Evolutionary conservation across 495 filamentous ascomycete genomes (phyloP).

Genomic region (Talaromyces ruber): DNA sequence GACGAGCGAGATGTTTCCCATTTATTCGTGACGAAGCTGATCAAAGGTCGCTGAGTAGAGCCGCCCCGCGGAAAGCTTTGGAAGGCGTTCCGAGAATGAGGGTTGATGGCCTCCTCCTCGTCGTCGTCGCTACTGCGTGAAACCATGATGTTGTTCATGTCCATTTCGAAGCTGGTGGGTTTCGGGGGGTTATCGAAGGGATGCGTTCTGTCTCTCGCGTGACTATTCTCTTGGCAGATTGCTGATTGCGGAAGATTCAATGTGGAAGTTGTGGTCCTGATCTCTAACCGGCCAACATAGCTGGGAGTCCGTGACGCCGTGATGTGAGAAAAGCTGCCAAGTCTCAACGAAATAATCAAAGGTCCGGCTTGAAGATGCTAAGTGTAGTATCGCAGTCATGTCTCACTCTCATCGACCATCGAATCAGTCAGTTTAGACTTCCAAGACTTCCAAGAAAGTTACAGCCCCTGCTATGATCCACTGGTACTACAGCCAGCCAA

Average conservation of each 20-base stretch:
- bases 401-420: neutral
- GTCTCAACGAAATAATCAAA: neutral
- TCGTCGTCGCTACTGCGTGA: neutral
- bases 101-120: neutral
- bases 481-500: neutral
- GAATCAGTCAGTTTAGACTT: neutral
- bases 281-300: neutral
- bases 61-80: neutral
- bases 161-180: neutral
- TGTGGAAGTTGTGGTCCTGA: neutral
- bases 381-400: neutral
- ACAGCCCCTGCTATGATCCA: neutral
- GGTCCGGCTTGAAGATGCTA: neutral
- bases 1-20: constrained; percentile 25
- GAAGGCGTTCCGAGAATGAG: neutral
- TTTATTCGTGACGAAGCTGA: constrained; percentile 37
- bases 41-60: constrained; percentile 21
- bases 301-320: neutral
- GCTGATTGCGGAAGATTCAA: neutral
- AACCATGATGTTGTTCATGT: neutral
- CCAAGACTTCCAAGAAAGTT: neutral
- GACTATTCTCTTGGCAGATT: neutral
- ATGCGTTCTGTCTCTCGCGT: neutral
- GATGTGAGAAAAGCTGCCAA: neutral
- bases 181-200: neutral